phyloP scores from a whole-genome alignment of 805 yeast species.

The Myxozyma kluyveri region DNA sequence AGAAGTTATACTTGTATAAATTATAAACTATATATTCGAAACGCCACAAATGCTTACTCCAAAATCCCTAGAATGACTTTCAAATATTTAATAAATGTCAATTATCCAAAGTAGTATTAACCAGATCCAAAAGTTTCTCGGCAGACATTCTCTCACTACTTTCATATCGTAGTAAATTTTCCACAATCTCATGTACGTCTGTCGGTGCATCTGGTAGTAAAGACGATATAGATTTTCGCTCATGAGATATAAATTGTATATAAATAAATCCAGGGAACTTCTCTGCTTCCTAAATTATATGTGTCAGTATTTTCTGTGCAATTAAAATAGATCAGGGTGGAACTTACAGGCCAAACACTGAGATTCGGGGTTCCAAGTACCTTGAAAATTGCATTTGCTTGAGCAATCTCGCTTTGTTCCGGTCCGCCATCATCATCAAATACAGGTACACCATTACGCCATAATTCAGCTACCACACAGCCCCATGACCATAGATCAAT shows the following conservation, averaged over 20 bases:
- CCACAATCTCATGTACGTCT: conserved; percentile 11
- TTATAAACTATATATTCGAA: too few species aligned
- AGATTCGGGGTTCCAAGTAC: conserved; percentile 63
- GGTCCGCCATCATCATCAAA: conserved; percentile 42
- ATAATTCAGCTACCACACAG: conserved; percentile 54
- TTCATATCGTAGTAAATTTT: conserved; percentile 10
- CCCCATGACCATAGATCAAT: conserved; percentile 76
- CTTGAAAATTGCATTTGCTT: conserved; percentile 54
- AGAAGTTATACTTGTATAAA: too few species aligned
- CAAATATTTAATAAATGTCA: too few species aligned
- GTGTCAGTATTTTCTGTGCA: background rate
- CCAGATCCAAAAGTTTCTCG: conserved; percentile 6
- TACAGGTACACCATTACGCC: conserved; percentile 36
- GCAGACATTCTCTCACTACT: conserved; percentile 14
- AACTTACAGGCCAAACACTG: conserved; percentile 44
- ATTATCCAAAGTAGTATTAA: too few species aligned
- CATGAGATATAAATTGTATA: conserved; percentile 6
- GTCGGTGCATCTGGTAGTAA: conserved; percentile 14
- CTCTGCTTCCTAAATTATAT: conserved; percentile 11
- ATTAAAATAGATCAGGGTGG: too few species aligned
- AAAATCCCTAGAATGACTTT: too few species aligned
- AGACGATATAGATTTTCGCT: conserved; percentile 7
- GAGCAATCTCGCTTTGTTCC: conserved; percentile 53
- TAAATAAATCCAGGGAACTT: conserved; percentile 12
- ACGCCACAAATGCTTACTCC: too few species aligned